Percentiles rank a stretch among this genome's conserved stretches.
These are phyloP conservation scores for Dispira simplex DNA, from an alignment of 192 early-diverging fungal genomes.

Conservation along the genomic window DNA sequence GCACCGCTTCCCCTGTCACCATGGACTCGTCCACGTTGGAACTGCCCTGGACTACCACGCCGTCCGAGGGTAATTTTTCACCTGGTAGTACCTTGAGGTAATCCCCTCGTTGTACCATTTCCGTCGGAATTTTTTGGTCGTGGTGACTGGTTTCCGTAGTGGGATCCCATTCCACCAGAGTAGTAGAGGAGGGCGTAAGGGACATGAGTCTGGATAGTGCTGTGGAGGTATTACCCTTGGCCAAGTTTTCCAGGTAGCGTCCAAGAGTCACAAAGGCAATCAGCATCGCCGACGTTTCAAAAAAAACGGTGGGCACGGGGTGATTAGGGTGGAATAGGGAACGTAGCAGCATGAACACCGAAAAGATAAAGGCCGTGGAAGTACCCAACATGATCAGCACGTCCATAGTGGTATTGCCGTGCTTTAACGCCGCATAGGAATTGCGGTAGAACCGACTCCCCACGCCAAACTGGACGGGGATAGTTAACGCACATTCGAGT, in stretches of 20 bases:
- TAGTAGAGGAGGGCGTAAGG: constrained; percentile 63
- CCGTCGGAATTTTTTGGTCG: constrained; percentile 66
- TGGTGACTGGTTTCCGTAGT: constrained; percentile 11
- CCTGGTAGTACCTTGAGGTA: constrained; percentile 78
- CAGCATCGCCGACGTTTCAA: constrained; percentile 84
- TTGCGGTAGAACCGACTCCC: constrained; percentile 64
- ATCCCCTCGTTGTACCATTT: constrained; percentile 78
- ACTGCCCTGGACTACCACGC: constrained; percentile 48
- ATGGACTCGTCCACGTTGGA: constrained; percentile 90
- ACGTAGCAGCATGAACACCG: constrained; percentile 54
- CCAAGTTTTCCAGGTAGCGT: constrained; percentile 83
- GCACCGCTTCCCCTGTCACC: constrained; percentile 82
- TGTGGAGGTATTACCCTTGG: constrained; percentile 83
- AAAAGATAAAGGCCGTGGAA: constrained; percentile 69
- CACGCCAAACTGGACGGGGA: constrained; percentile 87
- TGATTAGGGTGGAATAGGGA: constrained; percentile 36
- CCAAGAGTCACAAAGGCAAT: constrained; percentile 90
- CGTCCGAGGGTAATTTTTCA: constrained; percentile 88
- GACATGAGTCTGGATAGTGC: constrained; percentile 81
- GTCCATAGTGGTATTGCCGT: constrained; percentile 91
- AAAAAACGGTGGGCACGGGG: constrained; percentile 64
- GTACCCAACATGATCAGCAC: constrained; percentile 82
- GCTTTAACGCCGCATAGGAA: constrained; percentile 62
- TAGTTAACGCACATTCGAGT: constrained; percentile 53
- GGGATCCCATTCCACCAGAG: constrained; percentile 30